Conservation (phyloP, 2,329 filamentous ascomycete genomes). For the Arthrobotrys iridis region DNA sequence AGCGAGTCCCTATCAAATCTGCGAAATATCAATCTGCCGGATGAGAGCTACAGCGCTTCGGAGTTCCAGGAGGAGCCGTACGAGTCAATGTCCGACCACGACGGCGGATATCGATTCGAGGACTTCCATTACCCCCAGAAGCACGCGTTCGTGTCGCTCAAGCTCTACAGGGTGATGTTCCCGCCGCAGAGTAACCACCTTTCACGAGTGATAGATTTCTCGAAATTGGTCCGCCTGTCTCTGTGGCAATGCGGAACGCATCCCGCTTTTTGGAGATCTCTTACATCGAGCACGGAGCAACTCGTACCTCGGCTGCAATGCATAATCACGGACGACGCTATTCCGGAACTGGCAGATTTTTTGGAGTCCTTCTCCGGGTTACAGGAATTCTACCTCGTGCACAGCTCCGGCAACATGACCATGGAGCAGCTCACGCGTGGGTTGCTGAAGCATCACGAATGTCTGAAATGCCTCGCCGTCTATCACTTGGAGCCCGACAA, state of each 20-base stretch:
- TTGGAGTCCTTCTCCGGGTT: slow-evolving; percentile 49
- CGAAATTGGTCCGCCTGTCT: slow-evolving; percentile 48
- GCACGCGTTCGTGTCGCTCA: slow-evolving; percentile 52
- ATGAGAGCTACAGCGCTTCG: slow-evolving; percentile 52
- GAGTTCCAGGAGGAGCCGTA: slow-evolving; percentile 54
- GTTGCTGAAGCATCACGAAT: slow-evolving; percentile 49
- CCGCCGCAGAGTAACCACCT: slow-evolving; percentile 53
- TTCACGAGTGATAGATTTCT: slow-evolving; percentile 51
- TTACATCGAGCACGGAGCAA: slow-evolving; percentile 48
- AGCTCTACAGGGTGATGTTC: slow-evolving; percentile 54
- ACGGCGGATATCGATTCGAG: slow-evolving; percentile 44
- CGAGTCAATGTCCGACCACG: slow-evolving; percentile 50
- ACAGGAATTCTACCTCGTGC: slow-evolving; percentile 53
- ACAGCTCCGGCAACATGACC: slow-evolving; percentile 53
- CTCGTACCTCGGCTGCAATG: slow-evolving; percentile 50
- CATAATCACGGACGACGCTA: slow-evolving; percentile 54
- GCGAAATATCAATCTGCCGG: slow-evolving; percentile 50
- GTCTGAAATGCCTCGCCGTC: slow-evolving; percentile 51
- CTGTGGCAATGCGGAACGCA: slow-evolving; percentile 53
- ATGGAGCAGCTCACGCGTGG: slow-evolving; percentile 50
- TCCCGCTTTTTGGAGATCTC: slow-evolving; percentile 50
- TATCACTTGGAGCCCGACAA: slow-evolving; percentile 50
- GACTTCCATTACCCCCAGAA: slow-evolving; percentile 54
- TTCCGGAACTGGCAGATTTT: slow-evolving; percentile 53
- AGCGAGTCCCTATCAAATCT: slow-evolving; percentile 49